Base-by-base conservation (phyloP, 805 yeast species). In the Candida silvicultrix region DNA sequence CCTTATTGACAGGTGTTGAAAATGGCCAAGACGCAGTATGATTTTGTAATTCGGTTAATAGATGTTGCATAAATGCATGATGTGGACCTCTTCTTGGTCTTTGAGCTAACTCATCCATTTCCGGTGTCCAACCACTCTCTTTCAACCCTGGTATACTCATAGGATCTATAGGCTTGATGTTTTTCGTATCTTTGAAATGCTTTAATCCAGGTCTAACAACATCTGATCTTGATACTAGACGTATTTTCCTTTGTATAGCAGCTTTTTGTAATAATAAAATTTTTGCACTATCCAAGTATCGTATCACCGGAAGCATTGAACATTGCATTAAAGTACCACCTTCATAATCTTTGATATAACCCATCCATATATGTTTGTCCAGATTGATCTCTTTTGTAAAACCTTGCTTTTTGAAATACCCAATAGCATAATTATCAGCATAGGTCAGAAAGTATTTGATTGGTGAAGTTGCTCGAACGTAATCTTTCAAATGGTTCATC, bases 241-340 rank as follows among this genome's bases (percentile, higher is more conserved):
- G 77, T 48, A 94, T 89, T 63, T 92, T 90, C 54, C 83, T 75
- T 62, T 86, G 80, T 20, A 94, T 81, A 5, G 98, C 96, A 1
- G 97, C 97, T 59, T 85, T 88, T 63, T 94, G 99, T 23, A 90
- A 68, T 44, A 94, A 69, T 43, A 94, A 66, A 38, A 94, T 88
- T 64, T 89, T 92, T 2, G 85, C 84, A 53, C 88, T 83, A 63
- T 94, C 99, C 43, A 94, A 70, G 64, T 94, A 94, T 53, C 98
- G 77, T 47, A 89, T 81, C 42, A 80, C 73, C 1, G 97, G 97
- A 44, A 94, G 70, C 95, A 92, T 90, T 1, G 92, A 69, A 62
- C 99, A 94, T 68, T 94, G 98, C 97, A 94, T 92, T 49, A 94
- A 70, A 1, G 99, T 94, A 56, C 98, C 99, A 22, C 99, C 99